Conservation (phyloP, 768 basidiomycete genomes). For the Lactarius psammicola region DNA sequence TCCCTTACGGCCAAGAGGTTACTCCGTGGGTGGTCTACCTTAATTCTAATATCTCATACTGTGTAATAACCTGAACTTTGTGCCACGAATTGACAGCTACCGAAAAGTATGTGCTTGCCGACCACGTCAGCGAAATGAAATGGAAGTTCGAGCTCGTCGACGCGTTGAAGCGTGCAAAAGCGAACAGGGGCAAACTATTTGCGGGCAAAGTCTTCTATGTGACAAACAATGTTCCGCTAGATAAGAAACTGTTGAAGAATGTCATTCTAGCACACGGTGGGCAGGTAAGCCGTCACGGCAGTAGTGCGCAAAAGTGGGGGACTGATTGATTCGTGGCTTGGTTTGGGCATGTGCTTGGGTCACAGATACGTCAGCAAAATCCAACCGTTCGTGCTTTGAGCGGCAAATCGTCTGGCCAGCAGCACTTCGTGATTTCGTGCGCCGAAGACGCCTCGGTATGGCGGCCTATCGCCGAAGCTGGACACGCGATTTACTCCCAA, state of each 20-base stretch:
- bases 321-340: neutral
- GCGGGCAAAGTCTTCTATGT: slow-evolving; percentile 69
- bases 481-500: slow-evolving; percentile 60
- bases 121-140: slow-evolving; percentile 61
- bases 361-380: slow-evolving; percentile 44
- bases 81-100: slow-evolving; percentile 49
- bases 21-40: slow-evolving; percentile 51
- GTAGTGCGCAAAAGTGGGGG: neutral
- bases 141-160: slow-evolving; percentile 63
- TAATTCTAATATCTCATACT: neutral
- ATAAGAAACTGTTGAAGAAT: slow-evolving; percentile 60
- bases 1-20: slow-evolving; percentile 56
- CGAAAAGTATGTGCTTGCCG: slow-evolving; percentile 54
- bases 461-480: slow-evolving; percentile 53
- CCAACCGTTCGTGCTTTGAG: slow-evolving; percentile 58
- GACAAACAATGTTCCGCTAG: slow-evolving; percentile 61
- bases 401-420: slow-evolving; percentile 41
- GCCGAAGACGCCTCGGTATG: slow-evolving; percentile 63
- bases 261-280: slow-evolving; percentile 73
- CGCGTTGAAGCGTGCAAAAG: slow-evolving; percentile 57
- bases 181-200: slow-evolving; percentile 54
- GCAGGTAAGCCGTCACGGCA: slow-evolving; percentile 42
- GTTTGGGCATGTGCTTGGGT: neutral
- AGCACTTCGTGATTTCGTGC: slow-evolving; percentile 67
- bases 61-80: neutral